phyloP scores from a whole-genome alignment of 805 yeast species.

The Debaryomyces prosopidis region DNA sequence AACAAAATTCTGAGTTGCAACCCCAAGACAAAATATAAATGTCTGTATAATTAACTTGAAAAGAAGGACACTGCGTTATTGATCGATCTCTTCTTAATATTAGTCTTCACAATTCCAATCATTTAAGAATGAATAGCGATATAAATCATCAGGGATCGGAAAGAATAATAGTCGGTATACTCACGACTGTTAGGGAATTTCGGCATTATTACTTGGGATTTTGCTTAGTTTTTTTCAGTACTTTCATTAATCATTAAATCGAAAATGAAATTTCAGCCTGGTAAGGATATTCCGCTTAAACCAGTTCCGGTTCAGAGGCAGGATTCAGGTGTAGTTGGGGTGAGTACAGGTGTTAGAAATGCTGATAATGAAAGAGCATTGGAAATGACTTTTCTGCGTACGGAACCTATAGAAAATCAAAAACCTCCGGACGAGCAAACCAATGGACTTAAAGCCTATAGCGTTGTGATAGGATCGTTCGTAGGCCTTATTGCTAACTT shows the following conservation, averaged over 20 bases:
- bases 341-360: neutral
- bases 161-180: too few species aligned
- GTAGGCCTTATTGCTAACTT: constrained; percentile 54
- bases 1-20: too few species aligned
- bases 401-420: neutral
- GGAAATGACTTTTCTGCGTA: neutral
- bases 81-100: too few species aligned
- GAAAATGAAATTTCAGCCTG: neutral
- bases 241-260: neutral
- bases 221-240: too few species aligned
- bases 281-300: neutral
- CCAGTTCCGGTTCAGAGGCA: neutral
- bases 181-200: too few species aligned
- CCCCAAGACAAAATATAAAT: too few species aligned
- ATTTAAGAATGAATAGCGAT: too few species aligned
- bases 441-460: constrained; percentile 59
- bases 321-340: neutral
- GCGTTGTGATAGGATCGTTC: constrained; percentile 58
- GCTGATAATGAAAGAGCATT: neutral
- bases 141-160: too few species aligned
- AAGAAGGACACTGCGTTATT: too few species aligned
- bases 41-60: too few species aligned
- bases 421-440: neutral
- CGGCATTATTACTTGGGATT: too few species aligned
- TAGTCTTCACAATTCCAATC: too few species aligned